Evolutionary conservation across 345 rosid species (phyloP).

Genomic region (Eutrema japonicum): DNA sequence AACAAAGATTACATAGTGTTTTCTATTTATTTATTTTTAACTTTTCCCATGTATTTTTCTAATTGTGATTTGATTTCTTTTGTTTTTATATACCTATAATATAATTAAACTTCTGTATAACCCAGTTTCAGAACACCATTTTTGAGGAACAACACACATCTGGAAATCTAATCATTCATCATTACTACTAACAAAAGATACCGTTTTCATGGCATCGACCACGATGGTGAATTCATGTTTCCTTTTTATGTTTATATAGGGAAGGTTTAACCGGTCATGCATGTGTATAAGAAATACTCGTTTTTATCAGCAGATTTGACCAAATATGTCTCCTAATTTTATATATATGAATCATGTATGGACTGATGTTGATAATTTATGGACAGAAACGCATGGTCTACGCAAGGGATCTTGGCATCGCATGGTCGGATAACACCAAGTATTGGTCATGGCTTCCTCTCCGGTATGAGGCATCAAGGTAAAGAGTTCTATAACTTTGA

Average conservation of each 20-base stretch:
- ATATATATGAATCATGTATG: too few species aligned
- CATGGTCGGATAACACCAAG: constrained; percentile 49
- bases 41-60: too few species aligned
- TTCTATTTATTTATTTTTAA: too few species aligned
- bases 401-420: constrained; percentile 57
- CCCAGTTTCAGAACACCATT: neutral
- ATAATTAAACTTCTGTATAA: too few species aligned
- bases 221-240: neutral
- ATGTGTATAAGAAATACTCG: neutral
- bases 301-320: neutral
- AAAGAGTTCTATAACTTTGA: neutral
- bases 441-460: constrained; percentile 58
- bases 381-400: constrained; percentile 55
- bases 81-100: too few species aligned
- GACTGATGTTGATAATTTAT: too few species aligned
- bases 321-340: neutral
- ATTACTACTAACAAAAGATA: neutral
- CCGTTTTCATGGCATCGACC: neutral
- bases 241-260: neutral
- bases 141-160: neutral
- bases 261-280: neutral
- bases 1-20: neutral
- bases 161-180: neutral
- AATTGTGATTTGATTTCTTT: too few species aligned
- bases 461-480: constrained; percentile 42